Evolutionary conservation across 768 basidiomycete species (phyloP), one percentile per base, ranked within the genome.

Genomic region (Daedaleopsis sinensis): DNA sequence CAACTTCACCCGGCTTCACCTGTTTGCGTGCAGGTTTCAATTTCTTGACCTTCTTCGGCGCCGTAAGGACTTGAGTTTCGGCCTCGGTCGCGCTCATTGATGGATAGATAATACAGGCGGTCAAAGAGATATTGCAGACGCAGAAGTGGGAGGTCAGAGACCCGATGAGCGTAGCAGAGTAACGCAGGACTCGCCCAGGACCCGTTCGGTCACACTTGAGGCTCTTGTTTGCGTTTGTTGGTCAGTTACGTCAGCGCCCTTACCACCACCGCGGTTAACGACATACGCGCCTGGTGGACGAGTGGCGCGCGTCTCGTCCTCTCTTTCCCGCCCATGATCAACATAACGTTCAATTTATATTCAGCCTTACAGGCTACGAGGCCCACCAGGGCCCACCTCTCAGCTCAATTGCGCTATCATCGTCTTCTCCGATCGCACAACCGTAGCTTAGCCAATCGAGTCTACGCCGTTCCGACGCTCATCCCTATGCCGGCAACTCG

Each of bases 1-100:
- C 92, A 18, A 96, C 91, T 67, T 96, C 90, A 39, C 94, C 95
- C 1, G 91, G 78, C 67, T 91, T 90, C 13, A 98, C 94, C 70
- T 98, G 95, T 69, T 96, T 94, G 52, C 94, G 79, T n/a, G 95
- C 95, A 5, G 96, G 96, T 67, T 90, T 90, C 15, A 93, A 79
- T 70, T 93, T 94, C 73, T 90, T 93, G 38, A 59, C 58, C 58
- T 73, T 74, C 58, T 72, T 73, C 11, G 65, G 55, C 5, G 56
- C 42, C 13, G 58, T 42, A 13, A 59, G 65, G 18, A 67, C 60
- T 48, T 69, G 67, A 10, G 63, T 69, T 48, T 67, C 65, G 9
- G 69, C 65, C 18, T 57, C 63, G 27, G 57, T 63, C 8, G 68
- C 52, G 42, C 64, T 67, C 67, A 69, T 71, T 32, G 27, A 3